phyloP scores from a whole-genome alignment of 2,329 filamentous ascomycete species.

The Aspergillus sp. region DNA sequence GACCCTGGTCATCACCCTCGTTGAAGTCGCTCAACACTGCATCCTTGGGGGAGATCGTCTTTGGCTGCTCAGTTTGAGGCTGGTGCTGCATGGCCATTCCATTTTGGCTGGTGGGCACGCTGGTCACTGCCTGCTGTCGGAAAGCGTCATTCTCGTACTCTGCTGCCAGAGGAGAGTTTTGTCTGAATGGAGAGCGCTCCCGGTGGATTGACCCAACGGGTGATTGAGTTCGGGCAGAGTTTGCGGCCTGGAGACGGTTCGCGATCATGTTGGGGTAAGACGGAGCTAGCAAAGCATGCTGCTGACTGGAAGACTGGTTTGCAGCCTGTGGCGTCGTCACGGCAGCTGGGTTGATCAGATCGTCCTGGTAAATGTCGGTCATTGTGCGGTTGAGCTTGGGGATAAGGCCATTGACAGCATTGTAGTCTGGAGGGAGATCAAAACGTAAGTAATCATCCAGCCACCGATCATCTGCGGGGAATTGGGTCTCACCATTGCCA shows the following conservation, averaged over 20 bases:
- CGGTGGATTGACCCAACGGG: constrained; percentile 55
- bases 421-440: constrained; percentile 57
- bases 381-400: constrained; percentile 84
- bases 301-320: constrained; percentile 18
- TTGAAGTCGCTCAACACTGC: constrained; percentile 78
- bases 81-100: constrained; percentile 30
- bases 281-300: constrained; percentile 47
- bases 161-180: constrained; percentile 63
- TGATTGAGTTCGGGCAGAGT: constrained; percentile 63
- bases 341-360: constrained; percentile 67
- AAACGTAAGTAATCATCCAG: constrained; percentile 68
- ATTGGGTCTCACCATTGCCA: constrained; percentile 55
- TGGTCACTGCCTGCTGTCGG: constrained; percentile 41
- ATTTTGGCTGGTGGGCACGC: constrained; percentile 32
- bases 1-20: constrained; percentile 66
- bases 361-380: constrained; percentile 80
- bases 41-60: constrained; percentile 94
- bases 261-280: constrained; percentile 65
- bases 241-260: constrained; percentile 75
- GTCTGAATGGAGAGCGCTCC: constrained; percentile 78
- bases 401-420: constrained; percentile 43
- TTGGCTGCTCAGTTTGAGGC: constrained; percentile 51
- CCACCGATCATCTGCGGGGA: constrained; percentile 44
- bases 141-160: constrained; percentile 39
- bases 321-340: constrained; percentile 38